Evolutionary conservation across 2,329 filamentous ascomycete genomes (phyloP).

Genomic region (Fusarium papillatum): DNA sequence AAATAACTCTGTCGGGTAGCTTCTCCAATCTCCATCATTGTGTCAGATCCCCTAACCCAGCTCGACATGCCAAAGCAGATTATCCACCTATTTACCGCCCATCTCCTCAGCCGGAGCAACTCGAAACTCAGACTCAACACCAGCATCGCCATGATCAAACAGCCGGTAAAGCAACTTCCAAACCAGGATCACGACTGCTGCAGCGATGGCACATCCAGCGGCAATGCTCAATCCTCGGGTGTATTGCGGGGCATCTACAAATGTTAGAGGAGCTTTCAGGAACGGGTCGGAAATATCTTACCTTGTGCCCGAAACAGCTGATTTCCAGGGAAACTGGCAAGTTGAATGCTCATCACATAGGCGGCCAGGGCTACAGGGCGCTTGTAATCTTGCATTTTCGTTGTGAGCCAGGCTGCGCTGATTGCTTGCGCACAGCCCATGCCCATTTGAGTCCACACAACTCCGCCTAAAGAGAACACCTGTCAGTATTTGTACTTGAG

Average conservation of each 20-base stretch:
- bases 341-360: constrained; percentile 49
- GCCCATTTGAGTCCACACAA: constrained; percentile 49
- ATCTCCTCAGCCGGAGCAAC: neutral
- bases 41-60: neutral
- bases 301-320: constrained; percentile 45
- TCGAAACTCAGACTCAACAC: constrained; percentile 34
- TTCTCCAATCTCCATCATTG: neutral
- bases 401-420: constrained; percentile 46
- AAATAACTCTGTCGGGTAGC: neutral
- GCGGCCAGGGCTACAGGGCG: constrained; percentile 45
- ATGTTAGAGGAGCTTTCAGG: neutral
- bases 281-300: constrained; percentile 2
- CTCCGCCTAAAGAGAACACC: constrained; percentile 36
- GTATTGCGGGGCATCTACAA: constrained; percentile 44
- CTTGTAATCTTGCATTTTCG: constrained; percentile 47
- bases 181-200: constrained; percentile 40
- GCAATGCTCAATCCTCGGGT: constrained; percentile 42
- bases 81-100: neutral
- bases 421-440: constrained; percentile 49
- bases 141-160: constrained; percentile 44
- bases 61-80: neutral
- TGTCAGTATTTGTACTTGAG: neutral
- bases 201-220: constrained; percentile 42
- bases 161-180: constrained; percentile 48
- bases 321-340: constrained; percentile 48